These are phyloP conservation scores for Boletus rubescentipes DNA, from an alignment of 768 basidiomycete species.

Conservation along the genomic window DNA sequence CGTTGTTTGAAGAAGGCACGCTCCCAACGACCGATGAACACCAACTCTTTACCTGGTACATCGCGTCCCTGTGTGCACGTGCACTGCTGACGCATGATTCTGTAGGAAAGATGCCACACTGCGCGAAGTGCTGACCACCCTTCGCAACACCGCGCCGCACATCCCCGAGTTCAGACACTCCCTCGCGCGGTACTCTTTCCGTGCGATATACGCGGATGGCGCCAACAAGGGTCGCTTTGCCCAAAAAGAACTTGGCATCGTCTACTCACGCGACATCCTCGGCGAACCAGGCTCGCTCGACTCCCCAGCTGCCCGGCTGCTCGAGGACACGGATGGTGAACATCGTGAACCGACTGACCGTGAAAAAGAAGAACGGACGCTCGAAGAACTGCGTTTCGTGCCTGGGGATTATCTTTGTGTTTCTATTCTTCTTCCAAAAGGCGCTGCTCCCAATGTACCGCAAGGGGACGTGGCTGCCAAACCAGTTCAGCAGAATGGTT, in stretches of 20 bases:
- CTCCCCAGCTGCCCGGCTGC: conserved; percentile 56
- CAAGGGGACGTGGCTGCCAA: conserved; percentile 46
- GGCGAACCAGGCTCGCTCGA: conserved; percentile 71
- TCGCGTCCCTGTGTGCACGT: background rate
- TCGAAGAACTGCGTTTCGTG: conserved; percentile 77
- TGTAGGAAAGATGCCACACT: conserved; percentile 81
- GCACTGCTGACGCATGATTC: background rate
- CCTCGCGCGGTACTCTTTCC: conserved; percentile 78
- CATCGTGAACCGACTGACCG: conserved; percentile 38
- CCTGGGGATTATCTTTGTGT: conserved; percentile 80
- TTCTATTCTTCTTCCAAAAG: conserved; percentile 74
- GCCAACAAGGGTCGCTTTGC: conserved; percentile 68
- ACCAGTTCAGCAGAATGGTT: conserved; percentile 35
- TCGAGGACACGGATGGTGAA: conserved; percentile 47
- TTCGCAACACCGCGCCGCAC: conserved; percentile 69
- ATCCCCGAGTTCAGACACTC: conserved; percentile 77
- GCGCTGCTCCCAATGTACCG: conserved; percentile 40
- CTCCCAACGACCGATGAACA: conserved; percentile 80
- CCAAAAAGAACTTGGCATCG: conserved; percentile 77
- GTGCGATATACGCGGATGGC: conserved; percentile 74
- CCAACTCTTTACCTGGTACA: conserved; percentile 78
- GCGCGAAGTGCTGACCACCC: conserved; percentile 72
- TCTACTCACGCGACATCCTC: conserved; percentile 82
- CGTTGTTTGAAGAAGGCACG: conserved; percentile 74
- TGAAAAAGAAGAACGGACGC: conserved; percentile 64